A percentile compares a stretch with the other conserved stretches of the same genome.
phyloP scores from a whole-genome alignment of 495 filamentous ascomycete genomes.

The Aspergillus baeticus region DNA sequence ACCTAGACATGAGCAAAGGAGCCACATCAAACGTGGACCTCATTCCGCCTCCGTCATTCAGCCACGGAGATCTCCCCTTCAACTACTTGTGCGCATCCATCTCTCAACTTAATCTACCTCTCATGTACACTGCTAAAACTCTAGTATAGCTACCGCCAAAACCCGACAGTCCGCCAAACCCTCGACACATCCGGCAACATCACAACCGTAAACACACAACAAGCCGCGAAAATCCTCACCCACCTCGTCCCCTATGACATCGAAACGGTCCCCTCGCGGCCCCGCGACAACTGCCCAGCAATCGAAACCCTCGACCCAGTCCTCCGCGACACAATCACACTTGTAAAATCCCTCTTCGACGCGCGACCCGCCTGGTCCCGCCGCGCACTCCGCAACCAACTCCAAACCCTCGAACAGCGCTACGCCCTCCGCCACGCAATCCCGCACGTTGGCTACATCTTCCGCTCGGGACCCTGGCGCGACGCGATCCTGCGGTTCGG shows the following conservation, averaged over 20 bases:
- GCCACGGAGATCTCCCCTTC: constrained; percentile 64
- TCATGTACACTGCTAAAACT: too few relatives aligned
- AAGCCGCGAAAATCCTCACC: constrained; percentile 46
- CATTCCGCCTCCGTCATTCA: constrained; percentile 76
- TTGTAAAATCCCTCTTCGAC: constrained; percentile 60
- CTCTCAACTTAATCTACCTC: not conserved
- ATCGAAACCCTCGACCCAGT: constrained; percentile 43
- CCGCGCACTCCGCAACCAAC: constrained; percentile 67
- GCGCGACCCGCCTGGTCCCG: constrained; percentile 84
- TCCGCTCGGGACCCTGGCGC: constrained; percentile 85
- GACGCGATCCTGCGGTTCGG: constrained; percentile 83
- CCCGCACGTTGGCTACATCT: constrained; percentile 83
- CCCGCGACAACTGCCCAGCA: constrained; percentile 48
- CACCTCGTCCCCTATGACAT: constrained; percentile 64
- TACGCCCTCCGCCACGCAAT: constrained; percentile 62
- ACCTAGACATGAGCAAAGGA: constrained; percentile 64
- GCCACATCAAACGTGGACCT: constrained; percentile 60
- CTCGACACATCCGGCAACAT: constrained; percentile 50
- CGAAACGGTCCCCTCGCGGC: constrained; percentile 47
- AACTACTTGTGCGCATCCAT: constrained; percentile 48
- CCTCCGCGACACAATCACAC: constrained; percentile 58
- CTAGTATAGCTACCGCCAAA: constrained; percentile 59
- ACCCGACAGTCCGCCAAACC: constrained; percentile 54
- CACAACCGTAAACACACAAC: constrained; percentile 52
- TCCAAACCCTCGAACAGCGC: constrained; percentile 46